These are phyloP conservation scores for Aspergillus pseudotamarii DNA, from an alignment of 2,329 filamentous ascomycete genomes.

Conservation along the genomic window DNA sequence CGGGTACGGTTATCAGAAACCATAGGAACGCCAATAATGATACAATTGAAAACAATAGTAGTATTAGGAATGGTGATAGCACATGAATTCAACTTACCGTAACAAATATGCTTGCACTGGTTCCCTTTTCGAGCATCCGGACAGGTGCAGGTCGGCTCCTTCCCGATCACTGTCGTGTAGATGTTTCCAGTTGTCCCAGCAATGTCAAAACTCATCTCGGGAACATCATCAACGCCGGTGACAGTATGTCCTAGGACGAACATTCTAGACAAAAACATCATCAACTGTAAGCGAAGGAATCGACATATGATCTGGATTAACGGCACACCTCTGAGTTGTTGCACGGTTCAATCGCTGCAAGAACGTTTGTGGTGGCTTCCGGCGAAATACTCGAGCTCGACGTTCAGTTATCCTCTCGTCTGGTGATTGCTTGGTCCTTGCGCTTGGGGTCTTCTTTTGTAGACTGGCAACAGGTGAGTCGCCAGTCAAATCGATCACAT, in stretches of 20 bases:
- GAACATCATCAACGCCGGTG: conserved; percentile 46
- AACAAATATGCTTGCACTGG: conserved; percentile 67
- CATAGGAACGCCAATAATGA: conserved; percentile 8
- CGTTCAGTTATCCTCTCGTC: conserved; percentile 36
- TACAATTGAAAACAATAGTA: conserved; percentile 16
- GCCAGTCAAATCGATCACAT: conserved; percentile 23
- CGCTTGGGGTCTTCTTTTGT: conserved; percentile 17
- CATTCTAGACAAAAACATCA: conserved; percentile 45
- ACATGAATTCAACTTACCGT: conserved; percentile 44
- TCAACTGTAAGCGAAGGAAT: conserved; percentile 7
- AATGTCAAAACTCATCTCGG: conserved; percentile 57
- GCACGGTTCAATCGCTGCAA: conserved; percentile 53
- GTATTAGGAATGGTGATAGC: neutral
- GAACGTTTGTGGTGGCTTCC: conserved; percentile 50
- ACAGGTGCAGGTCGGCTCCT: conserved; percentile 58
- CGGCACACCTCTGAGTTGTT: conserved; percentile 47
- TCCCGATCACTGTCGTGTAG: conserved; percentile 60
- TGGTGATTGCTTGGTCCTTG: conserved; percentile 14
- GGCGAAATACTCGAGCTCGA: conserved; percentile 44
- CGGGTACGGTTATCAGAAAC: conserved; percentile 20
- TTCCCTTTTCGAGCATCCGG: conserved; percentile 58
- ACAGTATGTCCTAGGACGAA: conserved; percentile 58
- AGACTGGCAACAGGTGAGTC: conserved; percentile 7
- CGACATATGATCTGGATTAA: neutral
- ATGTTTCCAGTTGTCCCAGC: conserved; percentile 65